Evolutionary conservation across 2,329 filamentous ascomycete genomes (phyloP).

Genomic region (Sporothrix euskadiensis): DNA sequence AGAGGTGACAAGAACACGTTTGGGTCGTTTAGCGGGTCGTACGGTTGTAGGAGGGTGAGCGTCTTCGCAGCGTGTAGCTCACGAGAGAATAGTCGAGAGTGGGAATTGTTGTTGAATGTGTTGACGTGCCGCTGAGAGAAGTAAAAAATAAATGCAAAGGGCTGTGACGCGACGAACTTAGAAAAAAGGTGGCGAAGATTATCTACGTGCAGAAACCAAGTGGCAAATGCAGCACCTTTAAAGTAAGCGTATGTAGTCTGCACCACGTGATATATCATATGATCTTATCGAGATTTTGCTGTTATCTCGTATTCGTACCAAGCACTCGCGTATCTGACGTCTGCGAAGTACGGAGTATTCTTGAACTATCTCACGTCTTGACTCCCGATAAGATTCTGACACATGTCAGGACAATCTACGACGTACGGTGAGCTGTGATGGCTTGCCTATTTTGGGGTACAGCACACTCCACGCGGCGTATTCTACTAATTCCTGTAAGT

Average conservation of each 20-base stretch:
- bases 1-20: not conserved
- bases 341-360: not conserved
- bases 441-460: too few species aligned
- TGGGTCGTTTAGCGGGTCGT: not conserved
- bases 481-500: not conserved
- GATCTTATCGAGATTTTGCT: not conserved
- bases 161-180: not conserved
- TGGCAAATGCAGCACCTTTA: not conserved
- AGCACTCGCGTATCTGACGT: not conserved
- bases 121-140: not conserved
- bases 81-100: not conserved
- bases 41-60: not conserved
- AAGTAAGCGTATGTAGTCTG: not conserved
- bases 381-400: not conserved
- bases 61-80: not conserved
- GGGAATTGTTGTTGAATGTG: not conserved
- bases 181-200: conserved; percentile 22
- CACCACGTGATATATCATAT: not conserved
- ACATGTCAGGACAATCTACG: not conserved
- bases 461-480: not conserved
- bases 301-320: not conserved
- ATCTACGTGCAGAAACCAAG: not conserved
- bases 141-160: not conserved
- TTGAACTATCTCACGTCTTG: not conserved
- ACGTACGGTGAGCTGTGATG: too few species aligned